A percentile compares a stretch with the other conserved stretches of the same genome.
These are phyloP conservation scores for Centrapalus pauciflorus DNA, from an alignment of 129 eudicot genomes.

Conservation along the genomic window DNA sequence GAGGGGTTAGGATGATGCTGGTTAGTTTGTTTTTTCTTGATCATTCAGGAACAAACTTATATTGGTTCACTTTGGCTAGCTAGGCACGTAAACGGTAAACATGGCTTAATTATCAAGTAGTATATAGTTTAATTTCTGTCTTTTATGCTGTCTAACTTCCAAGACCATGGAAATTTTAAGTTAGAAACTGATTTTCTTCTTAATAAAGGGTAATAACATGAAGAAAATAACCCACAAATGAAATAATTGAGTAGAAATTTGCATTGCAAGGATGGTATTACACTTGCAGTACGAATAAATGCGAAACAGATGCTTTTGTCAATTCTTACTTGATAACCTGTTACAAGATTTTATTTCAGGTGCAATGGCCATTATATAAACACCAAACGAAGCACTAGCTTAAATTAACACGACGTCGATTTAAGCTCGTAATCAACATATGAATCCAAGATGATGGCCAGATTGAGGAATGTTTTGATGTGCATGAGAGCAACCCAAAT, in stretches of 20 bases:
- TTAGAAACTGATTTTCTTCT: too few relatives aligned
- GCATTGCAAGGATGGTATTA: neutral
- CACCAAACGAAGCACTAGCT: neutral
- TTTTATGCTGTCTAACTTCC: too few relatives aligned
- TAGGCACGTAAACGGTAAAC: constrained; percentile 20
- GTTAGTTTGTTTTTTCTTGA: constrained; percentile 3
- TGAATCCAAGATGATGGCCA: neutral
- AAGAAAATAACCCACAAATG: too few relatives aligned
- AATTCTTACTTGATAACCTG: neutral
- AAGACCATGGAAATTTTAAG: too few relatives aligned
- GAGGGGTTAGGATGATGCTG: constrained; percentile 7
- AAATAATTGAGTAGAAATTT: neutral
- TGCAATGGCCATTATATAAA: neutral
- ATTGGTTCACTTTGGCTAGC: constrained; percentile 16
- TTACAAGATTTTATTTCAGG: neutral
- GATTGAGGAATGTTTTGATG: neutral
- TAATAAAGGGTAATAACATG: too few relatives aligned
- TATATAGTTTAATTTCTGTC: too few relatives aligned
- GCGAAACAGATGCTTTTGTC: too few relatives aligned
- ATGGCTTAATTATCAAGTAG: constrained; percentile 9
- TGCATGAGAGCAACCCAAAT: neutral
- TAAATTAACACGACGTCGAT: neutral
- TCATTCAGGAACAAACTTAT: constrained; percentile 16
- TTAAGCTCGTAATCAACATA: constrained; percentile 7
- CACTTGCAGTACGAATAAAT: neutral